Evolutionary conservation across 1,139 yeast genomes (phyloP).

Genomic region (Protomyces lactucae-debilis): DNA sequence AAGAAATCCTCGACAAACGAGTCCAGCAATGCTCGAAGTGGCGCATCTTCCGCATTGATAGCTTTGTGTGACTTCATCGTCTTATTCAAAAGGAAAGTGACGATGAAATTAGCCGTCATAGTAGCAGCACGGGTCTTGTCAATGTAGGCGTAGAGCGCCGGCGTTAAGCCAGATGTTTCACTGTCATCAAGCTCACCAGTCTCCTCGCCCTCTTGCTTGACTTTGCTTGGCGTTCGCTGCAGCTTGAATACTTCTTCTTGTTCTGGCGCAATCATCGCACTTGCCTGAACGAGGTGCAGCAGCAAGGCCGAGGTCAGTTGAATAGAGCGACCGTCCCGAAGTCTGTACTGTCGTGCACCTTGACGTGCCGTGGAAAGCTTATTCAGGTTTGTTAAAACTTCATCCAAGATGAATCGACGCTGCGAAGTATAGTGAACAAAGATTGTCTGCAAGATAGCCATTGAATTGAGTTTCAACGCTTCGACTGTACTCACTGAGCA

Average conservation of each 20-base stretch:
- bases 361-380: conserved; percentile 47
- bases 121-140: conserved; percentile 42
- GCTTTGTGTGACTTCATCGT: conserved; percentile 34
- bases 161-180: neutral
- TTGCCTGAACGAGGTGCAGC: conserved; percentile 47
- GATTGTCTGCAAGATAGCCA: conserved; percentile 45
- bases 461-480: conserved; percentile 35
- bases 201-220: conserved; percentile 28
- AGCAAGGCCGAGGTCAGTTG: conserved; percentile 49
- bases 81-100: conserved; percentile 34
- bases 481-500: conserved; percentile 10
- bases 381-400: conserved; percentile 52
- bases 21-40: conserved; percentile 44
- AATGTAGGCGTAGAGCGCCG: neutral
- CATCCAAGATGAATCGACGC: conserved; percentile 55
- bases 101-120: conserved; percentile 41
- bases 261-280: conserved; percentile 23
- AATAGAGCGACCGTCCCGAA: conserved; percentile 47
- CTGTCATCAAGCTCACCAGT: neutral
- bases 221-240: conserved; percentile 30
- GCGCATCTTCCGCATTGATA: conserved; percentile 33
- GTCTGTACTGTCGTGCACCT: conserved; percentile 45
- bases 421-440: conserved; percentile 51
- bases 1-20: conserved; percentile 54
- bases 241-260: neutral